Conservation (phyloP, 2,329 filamentous ascomycete species). For the Ceratocystis smalleyi region DNA sequence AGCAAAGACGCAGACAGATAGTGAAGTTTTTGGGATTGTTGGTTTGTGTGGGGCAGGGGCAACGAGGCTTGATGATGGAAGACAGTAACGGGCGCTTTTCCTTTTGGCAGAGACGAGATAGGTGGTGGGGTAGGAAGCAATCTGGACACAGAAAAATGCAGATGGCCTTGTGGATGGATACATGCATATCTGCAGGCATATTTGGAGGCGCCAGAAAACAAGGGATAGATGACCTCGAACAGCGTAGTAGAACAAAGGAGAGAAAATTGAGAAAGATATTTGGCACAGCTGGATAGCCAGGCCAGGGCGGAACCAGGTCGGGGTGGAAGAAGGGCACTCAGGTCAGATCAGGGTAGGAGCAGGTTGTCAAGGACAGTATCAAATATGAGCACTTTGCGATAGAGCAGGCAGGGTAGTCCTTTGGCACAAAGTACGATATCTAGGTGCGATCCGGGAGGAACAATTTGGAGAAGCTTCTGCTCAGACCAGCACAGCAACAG, state of each 20-base stretch:
- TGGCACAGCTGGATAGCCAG: background rate
- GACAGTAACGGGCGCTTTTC: background rate
- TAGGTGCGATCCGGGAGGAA: background rate
- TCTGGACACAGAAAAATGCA: background rate
- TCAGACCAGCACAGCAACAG: background rate
- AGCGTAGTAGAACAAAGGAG: background rate
- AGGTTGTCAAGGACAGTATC: conserved; percentile 1
- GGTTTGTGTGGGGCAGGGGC: background rate
- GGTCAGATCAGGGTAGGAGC: background rate
- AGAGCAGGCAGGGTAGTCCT: too few relatives aligned
- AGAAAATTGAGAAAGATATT: background rate
- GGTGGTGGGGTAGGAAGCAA: background rate
- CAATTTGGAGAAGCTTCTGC: background rate
- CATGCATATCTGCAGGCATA: too few relatives aligned
- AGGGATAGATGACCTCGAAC: background rate
- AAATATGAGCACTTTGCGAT: background rate
- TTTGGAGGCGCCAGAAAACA: background rate
- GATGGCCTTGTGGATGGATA: background rate
- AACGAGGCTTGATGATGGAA: background rate
- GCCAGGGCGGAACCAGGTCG: background rate
- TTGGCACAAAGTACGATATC: too few relatives aligned
- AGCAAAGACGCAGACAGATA: background rate
- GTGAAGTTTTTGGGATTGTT: background rate
- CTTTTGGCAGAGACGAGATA: background rate
- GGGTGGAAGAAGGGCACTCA: background rate